Conservation (phyloP, 176 grass and related monocot genomes). For the Tuctoria greenei region DNA sequence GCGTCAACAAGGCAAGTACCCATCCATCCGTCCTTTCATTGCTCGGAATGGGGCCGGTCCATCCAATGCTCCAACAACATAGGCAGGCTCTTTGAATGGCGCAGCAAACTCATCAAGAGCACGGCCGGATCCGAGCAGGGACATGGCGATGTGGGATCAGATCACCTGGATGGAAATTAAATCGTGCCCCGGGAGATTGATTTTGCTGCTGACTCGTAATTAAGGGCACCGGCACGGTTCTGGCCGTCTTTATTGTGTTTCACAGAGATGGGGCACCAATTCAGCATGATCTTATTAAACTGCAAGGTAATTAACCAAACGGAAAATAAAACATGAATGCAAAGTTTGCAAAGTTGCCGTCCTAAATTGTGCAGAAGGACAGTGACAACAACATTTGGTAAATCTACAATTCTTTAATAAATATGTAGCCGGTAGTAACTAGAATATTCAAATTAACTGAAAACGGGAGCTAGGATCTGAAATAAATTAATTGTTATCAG, state of each 20-base stretch:
- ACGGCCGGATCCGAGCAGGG: not conserved
- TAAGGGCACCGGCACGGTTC: not conserved
- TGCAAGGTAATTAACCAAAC: no score
- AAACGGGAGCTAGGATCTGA: no score
- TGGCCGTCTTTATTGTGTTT: not conserved
- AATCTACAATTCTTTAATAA: no score
- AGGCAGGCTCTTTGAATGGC: slow-evolving; percentile 46
- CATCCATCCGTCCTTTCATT: slow-evolving; percentile 16
- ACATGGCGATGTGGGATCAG: not conserved
- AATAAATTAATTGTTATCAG: no score
- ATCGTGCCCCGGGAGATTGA: not conserved
- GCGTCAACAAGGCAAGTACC: slow-evolving; percentile 21
- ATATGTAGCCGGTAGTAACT: no score
- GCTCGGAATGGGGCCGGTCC: slow-evolving; percentile 24
- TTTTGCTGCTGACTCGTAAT: not conserved
- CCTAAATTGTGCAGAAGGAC: no score
- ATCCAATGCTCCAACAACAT: slow-evolving; percentile 36
- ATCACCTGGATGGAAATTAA: not conserved
- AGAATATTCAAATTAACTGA: no score
- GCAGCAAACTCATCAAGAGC: slow-evolving; percentile 9
- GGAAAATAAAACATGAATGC: no score
- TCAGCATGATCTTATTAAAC: no score
- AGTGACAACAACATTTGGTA: no score
- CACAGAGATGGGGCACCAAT: not conserved
- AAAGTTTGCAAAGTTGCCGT: no score